These are phyloP conservation scores for Podaxis mareebaensis DNA, from an alignment of 768 basidiomycete genomes.

Conservation along the genomic window DNA sequence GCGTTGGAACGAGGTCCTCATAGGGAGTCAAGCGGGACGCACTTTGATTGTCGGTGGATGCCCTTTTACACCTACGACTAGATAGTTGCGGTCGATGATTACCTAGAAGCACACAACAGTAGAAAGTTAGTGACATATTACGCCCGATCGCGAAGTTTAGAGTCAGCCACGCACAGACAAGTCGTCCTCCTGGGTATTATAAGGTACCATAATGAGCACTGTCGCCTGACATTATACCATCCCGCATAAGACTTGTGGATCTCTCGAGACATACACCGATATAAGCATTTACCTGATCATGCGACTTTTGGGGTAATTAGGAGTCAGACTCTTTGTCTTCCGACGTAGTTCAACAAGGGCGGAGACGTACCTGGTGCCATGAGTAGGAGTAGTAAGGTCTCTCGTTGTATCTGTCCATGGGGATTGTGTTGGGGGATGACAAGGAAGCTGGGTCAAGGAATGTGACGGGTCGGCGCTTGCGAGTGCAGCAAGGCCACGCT, in stretches of 20 bases:
- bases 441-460: slow-evolving; percentile 11
- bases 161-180: slow-evolving; percentile 47
- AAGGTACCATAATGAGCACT: slow-evolving; percentile 72
- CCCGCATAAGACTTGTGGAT: slow-evolving; percentile 19
- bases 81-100: slow-evolving; percentile 66
- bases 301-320: slow-evolving; percentile 53
- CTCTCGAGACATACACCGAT: neutral
- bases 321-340: slow-evolving; percentile 18
- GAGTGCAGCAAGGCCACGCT: slow-evolving; percentile 15
- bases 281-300: slow-evolving; percentile 68
- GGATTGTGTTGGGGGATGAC: slow-evolving; percentile 8
- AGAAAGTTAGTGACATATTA: neutral
- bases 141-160: neutral
- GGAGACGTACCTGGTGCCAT: slow-evolving; percentile 76
- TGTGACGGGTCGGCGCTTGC: slow-evolving; percentile 20
- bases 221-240: slow-evolving; percentile 54
- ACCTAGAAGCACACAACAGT: slow-evolving; percentile 44
- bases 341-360: slow-evolving; percentile 19
- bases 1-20: too few relatives aligned
- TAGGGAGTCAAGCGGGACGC: too few relatives aligned
- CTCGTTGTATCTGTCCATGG: slow-evolving; percentile 43
- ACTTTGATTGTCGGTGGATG: slow-evolving; percentile 76
- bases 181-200: slow-evolving; percentile 70
- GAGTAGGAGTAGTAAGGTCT: slow-evolving; percentile 58
- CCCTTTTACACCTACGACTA: slow-evolving; percentile 73